Conservation (phyloP, 805 yeast genomes). For the Kluyveromyces dobzhanskii region DNA sequence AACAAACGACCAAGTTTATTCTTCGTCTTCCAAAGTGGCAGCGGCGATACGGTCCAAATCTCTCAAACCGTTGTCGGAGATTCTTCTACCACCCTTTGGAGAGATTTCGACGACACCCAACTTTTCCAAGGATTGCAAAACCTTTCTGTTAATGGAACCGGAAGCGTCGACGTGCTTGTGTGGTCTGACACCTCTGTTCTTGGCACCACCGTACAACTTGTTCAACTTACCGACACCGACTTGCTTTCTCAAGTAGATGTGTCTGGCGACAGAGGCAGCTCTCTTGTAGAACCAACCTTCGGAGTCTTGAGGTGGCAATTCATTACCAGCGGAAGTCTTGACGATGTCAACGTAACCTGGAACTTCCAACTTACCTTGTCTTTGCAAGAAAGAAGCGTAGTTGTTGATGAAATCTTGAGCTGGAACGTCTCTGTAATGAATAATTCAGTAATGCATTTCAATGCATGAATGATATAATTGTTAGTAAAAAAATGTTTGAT, state of each 20-base stretch:
- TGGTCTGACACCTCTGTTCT: constrained; percentile 98
- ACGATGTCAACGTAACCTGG: constrained; percentile 99
- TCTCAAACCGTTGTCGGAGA: constrained; percentile 99
- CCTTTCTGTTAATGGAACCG: constrained; percentile 98
- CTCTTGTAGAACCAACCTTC: constrained; percentile 99
- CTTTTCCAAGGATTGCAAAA: constrained; percentile 95
- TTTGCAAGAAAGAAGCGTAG: constrained; percentile 98
- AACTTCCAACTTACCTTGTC: constrained; percentile 99
- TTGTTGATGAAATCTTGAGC: constrained; percentile 99
- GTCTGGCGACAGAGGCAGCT: constrained; percentile 99
- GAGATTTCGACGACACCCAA: constrained; percentile 94
- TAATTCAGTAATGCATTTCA: not conserved
- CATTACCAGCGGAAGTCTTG: constrained; percentile 98
- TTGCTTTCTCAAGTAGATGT: constrained; percentile 98
- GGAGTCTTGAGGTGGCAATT: constrained; percentile 99
- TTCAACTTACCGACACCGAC: constrained; percentile 99
- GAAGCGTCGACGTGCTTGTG: constrained; percentile 98
- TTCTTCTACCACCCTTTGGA: constrained; percentile 98
- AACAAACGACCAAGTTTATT: constrained; percentile 27
- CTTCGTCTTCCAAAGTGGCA: constrained; percentile 92
- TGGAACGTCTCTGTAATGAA: constrained; percentile 88
- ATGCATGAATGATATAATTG: constrained; percentile 17
- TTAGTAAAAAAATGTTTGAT: constrained; percentile 17
- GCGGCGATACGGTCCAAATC: constrained; percentile 99
- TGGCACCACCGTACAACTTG: constrained; percentile 98